Evolutionary conservation across 108 stramenopile species (phyloP), one percentile per base, ranked within the genome.

Genomic region (Nitzschia palea): DNA sequence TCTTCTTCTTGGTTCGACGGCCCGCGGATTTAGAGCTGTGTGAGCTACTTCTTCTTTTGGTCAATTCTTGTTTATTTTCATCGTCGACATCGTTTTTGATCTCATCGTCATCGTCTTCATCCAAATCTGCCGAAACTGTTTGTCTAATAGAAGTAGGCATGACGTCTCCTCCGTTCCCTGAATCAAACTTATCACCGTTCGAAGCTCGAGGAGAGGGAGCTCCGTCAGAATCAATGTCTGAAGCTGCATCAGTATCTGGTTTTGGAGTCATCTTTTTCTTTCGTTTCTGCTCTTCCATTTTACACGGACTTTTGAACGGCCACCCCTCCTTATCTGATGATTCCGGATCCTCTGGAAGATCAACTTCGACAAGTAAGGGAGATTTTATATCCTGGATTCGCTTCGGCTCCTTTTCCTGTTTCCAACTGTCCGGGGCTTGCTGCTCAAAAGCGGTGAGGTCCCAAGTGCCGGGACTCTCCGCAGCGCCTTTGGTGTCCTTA

Each of bases 381-480:
- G 66, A 74, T 17, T 51, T 34, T 22, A 67, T 58, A 36, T 67
- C 58, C 17, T 55, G 67, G 18, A 55, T 47, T 34, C 61, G 55
- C 27, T 55, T 40, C 27, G 61, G 60, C 36, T 34, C 37, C 17
- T 55, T 26, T 44, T 34, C 23, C 29, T 75, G 52, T 20, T 68
- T 67, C 56, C 60, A 76, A 56, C 52, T 18, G 26, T 28, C 44
- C 3, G 40, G 34, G 17, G 61, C 48, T 17, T 76, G 51, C 26
- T 76, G 25, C 20, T 68, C 44, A 62, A 67, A 67, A 1, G 71
- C 57, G 5, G 18, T 47, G 29, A 66, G 65, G 62, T 67, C 53
- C 66, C 66, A 62, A 9, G 1, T 28, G 25, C 18, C 62, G 14
- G 54, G 59, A 26, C 59, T 60, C 15, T 60, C 59, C 17, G 15